Percentiles rank a stretch among this genome's conserved stretches.
Evolutionary conservation across 2,329 filamentous ascomycete species (phyloP).

Genomic region (Dryadomyces quercivorus): DNA sequence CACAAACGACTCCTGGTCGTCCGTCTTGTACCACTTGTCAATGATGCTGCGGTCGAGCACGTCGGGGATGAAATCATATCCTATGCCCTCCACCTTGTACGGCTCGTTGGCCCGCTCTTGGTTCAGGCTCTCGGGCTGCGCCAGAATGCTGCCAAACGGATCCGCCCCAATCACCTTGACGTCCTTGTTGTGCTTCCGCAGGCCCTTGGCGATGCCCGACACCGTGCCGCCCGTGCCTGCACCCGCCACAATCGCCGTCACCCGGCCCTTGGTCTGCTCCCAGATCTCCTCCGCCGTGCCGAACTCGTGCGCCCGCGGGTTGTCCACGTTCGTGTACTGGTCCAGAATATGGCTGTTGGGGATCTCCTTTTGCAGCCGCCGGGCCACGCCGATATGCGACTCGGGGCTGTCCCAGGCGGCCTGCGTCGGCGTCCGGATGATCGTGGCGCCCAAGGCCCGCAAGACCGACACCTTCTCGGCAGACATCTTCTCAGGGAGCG

Average conservation of each 20-base stretch:
- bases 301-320: conserved; percentile 84
- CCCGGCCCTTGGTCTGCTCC: conserved; percentile 72
- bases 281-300: conserved; percentile 96
- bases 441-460: conserved; percentile 86
- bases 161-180: conserved; percentile 89
- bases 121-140: conserved; percentile 69
- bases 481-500: conserved; percentile 98
- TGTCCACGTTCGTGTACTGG: conserved; percentile 86
- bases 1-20: conserved; percentile 80
- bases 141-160: conserved; percentile 83
- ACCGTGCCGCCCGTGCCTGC: conserved; percentile 95
- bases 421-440: conserved; percentile 93
- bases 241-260: conserved; percentile 77
- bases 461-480: conserved; percentile 95
- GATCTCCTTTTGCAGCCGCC: conserved; percentile 82
- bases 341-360: conserved; percentile 96
- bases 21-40: conserved; percentile 97
- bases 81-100: conserved; percentile 98
- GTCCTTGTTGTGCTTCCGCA: conserved; percentile 75
- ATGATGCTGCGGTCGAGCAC: conserved; percentile 72
- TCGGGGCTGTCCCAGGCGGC: conserved; percentile 91
- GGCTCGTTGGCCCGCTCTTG: conserved; percentile 65
- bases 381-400: conserved; percentile 91
- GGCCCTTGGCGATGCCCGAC: conserved; percentile 71
- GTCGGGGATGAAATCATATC: conserved; percentile 95